Evolutionary conservation across 371 early-diverging fungal species (phyloP).

Genomic region (Smittium mucronatum): DNA sequence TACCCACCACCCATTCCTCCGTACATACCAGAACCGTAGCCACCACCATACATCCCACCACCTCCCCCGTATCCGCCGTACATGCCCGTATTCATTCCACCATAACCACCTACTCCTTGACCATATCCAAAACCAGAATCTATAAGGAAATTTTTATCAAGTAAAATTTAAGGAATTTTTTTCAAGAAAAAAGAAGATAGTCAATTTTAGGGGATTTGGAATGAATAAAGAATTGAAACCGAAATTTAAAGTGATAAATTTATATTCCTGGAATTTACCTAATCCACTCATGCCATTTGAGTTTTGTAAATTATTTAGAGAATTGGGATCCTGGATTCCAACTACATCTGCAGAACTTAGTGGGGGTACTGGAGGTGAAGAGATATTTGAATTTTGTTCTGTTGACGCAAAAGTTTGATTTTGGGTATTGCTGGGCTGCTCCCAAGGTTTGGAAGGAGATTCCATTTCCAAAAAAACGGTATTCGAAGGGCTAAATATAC

Average conservation of each 20-base stretch:
- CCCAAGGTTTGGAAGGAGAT: conserved; percentile 94
- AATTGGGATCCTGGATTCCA: conserved; percentile 18
- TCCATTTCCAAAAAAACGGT: no score
- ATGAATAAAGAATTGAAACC: conserved; percentile 7
- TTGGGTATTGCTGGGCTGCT: conserved; percentile 31
- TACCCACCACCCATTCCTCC: conserved; percentile 33
- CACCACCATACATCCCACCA: conserved; percentile 16
- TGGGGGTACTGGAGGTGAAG: conserved; percentile 22
- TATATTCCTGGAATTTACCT: not conserved
- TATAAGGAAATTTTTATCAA: conserved; percentile 18
- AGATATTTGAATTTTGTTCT: conserved; percentile 26
- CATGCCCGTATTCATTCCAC: conserved; percentile 13
- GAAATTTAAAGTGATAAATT: not conserved
- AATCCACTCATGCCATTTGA: conserved; percentile 12
- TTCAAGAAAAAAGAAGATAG: conserved; percentile 28
- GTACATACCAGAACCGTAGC: conserved; percentile 29
- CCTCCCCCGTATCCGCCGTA: conserved; percentile 26
- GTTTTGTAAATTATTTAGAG: conserved; percentile 19
- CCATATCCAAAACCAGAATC: conserved; percentile 31
- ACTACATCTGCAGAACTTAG: conserved; percentile 17
- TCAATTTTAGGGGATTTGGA: not conserved
- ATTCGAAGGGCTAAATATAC: no score
- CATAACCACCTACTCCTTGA: conserved; percentile 20
- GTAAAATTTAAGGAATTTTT: conserved; percentile 22
- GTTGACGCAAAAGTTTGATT: conserved; percentile 18